Evolutionary conservation across 192 early-diverging fungal species (phyloP).

Genomic region (Cladochytrium replicatum): DNA sequence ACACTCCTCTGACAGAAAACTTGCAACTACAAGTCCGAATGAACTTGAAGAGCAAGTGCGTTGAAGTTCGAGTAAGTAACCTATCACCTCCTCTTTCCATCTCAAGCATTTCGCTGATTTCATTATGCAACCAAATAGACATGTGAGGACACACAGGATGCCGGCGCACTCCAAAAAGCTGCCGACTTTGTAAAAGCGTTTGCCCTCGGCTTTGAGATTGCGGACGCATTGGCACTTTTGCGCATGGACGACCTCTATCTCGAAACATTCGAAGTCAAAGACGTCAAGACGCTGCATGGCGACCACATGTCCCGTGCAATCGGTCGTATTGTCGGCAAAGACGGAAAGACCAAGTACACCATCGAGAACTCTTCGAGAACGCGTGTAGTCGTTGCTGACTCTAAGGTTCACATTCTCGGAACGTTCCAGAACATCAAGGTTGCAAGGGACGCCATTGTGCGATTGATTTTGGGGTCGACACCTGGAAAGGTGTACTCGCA

Average conservation of each 20-base stretch:
- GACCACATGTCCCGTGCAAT: slow-evolving; percentile 96
- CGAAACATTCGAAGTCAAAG: slow-evolving; percentile 97
- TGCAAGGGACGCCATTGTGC: slow-evolving; percentile 84
- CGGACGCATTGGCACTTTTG: slow-evolving; percentile 84
- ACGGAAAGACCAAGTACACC: slow-evolving; percentile 93
- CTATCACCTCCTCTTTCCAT: neutral
- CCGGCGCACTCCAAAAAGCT: slow-evolving; percentile 88
- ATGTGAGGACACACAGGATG: slow-evolving; percentile 74
- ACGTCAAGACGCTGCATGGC: slow-evolving; percentile 88
- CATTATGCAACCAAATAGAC: slow-evolving; percentile 28
- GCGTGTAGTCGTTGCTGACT: slow-evolving; percentile 91
- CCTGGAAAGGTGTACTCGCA: slow-evolving; percentile 96
- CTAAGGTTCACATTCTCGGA: slow-evolving; percentile 93
- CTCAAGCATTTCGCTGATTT: slow-evolving; percentile 1
- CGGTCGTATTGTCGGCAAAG: slow-evolving; percentile 95
- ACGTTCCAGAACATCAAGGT: slow-evolving; percentile 95
- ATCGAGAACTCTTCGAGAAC: slow-evolving; percentile 97
- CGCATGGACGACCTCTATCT: slow-evolving; percentile 94
- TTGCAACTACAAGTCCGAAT: slow-evolving; percentile 92
- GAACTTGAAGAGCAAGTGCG: slow-evolving; percentile 80
- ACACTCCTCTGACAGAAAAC: slow-evolving; percentile 92
- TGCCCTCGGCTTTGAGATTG: slow-evolving; percentile 85
- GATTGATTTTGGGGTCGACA: slow-evolving; percentile 84
- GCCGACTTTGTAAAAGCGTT: slow-evolving; percentile 95
- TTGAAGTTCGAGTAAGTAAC: slow-evolving; percentile 67